A percentile compares a stretch with the other conserved stretches of the same genome.
Conservation (phyloP, 306 rosid species). For the Gastrolobium bilobum region DNA sequence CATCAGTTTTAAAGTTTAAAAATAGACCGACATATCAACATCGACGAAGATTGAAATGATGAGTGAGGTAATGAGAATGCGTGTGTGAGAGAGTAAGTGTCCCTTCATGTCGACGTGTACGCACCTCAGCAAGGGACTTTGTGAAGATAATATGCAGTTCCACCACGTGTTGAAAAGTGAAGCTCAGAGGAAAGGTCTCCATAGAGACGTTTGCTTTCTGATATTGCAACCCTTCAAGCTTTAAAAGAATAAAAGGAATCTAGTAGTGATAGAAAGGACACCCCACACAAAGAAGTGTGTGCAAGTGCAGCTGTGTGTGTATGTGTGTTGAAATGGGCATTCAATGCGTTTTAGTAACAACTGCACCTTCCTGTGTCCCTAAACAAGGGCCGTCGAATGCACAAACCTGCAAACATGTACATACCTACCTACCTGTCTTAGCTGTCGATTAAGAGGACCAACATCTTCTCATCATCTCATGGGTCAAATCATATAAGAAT, state of each 20-base stretch:
- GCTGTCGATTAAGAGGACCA: conserved; percentile 39
- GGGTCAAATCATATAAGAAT: neutral
- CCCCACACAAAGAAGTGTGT: neutral
- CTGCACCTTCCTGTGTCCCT: conserved; percentile 42
- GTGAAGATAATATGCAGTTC: neutral
- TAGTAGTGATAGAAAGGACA: conserved; percentile 33
- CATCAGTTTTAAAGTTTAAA: conserved; percentile 6
- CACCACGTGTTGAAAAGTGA: conserved; percentile 15
- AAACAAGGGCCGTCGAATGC: conserved; percentile 52
- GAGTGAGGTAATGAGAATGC: conserved; percentile 10
- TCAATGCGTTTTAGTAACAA: neutral
- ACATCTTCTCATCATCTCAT: neutral
- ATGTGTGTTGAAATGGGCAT: conserved; percentile 16
- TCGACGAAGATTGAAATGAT: neutral
- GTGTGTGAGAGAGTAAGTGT: neutral
- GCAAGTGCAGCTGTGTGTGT: neutral
- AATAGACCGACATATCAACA: neutral
- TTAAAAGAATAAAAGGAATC: neutral
- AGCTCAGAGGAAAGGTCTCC: neutral
- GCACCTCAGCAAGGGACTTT: neutral
- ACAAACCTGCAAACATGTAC: neutral
- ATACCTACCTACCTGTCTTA: neutral
- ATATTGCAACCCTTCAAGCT: neutral
- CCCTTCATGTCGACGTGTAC: conserved; percentile 3
- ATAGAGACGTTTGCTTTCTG: neutral